These are phyloP conservation scores for Neurospora sp. DNA, from an alignment of 495 filamentous ascomycete species.

Conservation along the genomic window DNA sequence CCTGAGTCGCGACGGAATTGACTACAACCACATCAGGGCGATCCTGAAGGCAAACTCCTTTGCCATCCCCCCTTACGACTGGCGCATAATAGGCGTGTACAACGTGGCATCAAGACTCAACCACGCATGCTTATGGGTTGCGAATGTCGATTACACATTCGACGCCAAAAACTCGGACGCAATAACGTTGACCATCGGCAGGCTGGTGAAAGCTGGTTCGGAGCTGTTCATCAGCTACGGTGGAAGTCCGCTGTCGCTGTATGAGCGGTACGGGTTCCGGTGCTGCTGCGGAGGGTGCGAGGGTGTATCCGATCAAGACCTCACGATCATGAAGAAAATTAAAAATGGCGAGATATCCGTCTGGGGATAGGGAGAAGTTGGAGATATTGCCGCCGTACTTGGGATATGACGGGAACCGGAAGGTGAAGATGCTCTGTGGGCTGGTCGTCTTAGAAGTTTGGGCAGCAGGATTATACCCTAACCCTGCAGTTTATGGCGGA, in stretches of 20 bases:
- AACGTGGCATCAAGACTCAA: conserved; percentile 24
- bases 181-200: conserved; percentile 9
- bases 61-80: background rate
- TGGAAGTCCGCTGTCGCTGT: conserved; percentile 10
- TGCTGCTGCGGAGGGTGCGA: conserved; percentile 25
- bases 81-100: background rate
- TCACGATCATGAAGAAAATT: background rate
- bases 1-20: background rate
- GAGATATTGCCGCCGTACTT: background rate
- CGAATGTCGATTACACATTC: conserved; percentile 14
- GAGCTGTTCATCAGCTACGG: conserved; percentile 28
- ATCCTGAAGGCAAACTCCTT: background rate
- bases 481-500: background rate
- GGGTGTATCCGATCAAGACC: conserved; percentile 12
- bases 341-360: background rate
- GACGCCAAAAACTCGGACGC: background rate
- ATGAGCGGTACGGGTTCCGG: conserved; percentile 21
- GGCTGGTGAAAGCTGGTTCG: conserved; percentile 10
- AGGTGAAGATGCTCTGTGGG: background rate
- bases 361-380: background rate
- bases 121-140: conserved; percentile 18
- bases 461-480: background rate
- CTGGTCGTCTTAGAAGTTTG: background rate
- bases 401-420: background rate
- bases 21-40: background rate